Evolutionary conservation across 371 early-diverging fungal species (phyloP).

Genomic region (Actinomortierella ambigua): DNA sequence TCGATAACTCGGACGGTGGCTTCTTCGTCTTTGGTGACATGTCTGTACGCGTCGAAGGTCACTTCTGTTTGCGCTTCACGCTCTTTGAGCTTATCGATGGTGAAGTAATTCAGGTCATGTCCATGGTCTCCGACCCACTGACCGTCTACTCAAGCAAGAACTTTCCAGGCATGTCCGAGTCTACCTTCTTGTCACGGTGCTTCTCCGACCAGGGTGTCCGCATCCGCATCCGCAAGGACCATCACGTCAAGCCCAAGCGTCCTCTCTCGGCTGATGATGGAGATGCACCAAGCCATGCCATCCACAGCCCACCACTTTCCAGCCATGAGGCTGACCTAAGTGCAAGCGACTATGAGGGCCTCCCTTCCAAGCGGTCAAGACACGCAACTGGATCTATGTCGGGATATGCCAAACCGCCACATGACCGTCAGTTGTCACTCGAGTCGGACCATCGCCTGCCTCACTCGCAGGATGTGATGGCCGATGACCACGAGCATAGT

Average conservation of each 20-base stretch:
- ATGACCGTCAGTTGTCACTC: background rate
- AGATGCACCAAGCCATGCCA: constrained; percentile 4
- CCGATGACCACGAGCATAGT: constrained; percentile 7
- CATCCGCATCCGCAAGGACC: constrained; percentile 85
- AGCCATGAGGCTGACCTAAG: constrained; percentile 26
- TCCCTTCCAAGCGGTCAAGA: background rate
- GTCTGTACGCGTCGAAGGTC: constrained; percentile 90
- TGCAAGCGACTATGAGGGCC: constrained; percentile 12
- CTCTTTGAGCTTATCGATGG: constrained; percentile 87
- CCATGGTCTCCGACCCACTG: constrained; percentile 78
- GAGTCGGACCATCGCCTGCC: background rate
- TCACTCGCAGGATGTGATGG: constrained; percentile 7
- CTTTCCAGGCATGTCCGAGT: constrained; percentile 94
- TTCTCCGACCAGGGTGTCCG: constrained; percentile 97
- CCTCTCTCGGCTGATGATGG: constrained; percentile 6
- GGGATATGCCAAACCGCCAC: constrained; percentile 1
- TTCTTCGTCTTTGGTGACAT: constrained; percentile 97
- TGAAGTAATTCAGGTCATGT: constrained; percentile 81
- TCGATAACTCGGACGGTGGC: constrained; percentile 86
- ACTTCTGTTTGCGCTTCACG: constrained; percentile 86
- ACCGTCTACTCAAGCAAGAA: constrained; percentile 91
- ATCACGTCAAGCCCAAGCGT: constrained; percentile 43
- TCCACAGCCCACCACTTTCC: constrained; percentile 37
- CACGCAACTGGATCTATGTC: background rate
- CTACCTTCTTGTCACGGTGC: constrained; percentile 84